Conservation (phyloP, 306 rosid species). For the Cucumis melo region DNA sequence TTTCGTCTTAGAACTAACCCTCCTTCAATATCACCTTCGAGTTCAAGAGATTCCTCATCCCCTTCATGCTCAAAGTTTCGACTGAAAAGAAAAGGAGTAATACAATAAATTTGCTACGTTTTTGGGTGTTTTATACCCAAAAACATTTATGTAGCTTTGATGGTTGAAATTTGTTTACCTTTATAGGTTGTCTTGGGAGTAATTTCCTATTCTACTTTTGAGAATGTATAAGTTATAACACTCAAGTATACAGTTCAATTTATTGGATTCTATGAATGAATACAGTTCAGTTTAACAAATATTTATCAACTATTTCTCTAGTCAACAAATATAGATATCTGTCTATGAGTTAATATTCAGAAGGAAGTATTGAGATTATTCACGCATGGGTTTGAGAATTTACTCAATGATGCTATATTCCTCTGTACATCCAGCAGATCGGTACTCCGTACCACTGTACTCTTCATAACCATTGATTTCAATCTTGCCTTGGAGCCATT, state of each 20-base stretch:
- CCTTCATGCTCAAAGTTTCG: slow-evolving; percentile 51
- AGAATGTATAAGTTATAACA: background rate
- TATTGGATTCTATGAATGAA: background rate
- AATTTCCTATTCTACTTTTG: background rate
- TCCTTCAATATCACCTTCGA: slow-evolving; percentile 89
- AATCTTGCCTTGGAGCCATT: slow-evolving; percentile 84
- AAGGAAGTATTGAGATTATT: background rate
- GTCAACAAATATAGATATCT: background rate
- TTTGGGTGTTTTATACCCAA: background rate
- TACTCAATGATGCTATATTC: slow-evolving; percentile 64
- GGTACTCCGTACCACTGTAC: slow-evolving; percentile 75
- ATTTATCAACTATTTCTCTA: background rate
- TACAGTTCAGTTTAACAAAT: background rate
- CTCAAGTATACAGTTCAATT: background rate
- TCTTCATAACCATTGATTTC: slow-evolving; percentile 81
- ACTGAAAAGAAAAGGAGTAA: slow-evolving; percentile 31
- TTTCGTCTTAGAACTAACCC: slow-evolving; percentile 64
- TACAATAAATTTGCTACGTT: background rate
- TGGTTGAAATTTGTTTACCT: background rate
- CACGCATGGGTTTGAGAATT: slow-evolving; percentile 11
- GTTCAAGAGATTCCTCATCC: slow-evolving; percentile 48
- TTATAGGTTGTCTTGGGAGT: background rate
- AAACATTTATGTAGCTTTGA: background rate
- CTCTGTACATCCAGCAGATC: slow-evolving; percentile 90
- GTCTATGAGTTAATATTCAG: background rate